These are phyloP conservation scores for Macrotyloma uniflorum DNA, from an alignment of 306 rosid genomes.

Conservation along the genomic window DNA sequence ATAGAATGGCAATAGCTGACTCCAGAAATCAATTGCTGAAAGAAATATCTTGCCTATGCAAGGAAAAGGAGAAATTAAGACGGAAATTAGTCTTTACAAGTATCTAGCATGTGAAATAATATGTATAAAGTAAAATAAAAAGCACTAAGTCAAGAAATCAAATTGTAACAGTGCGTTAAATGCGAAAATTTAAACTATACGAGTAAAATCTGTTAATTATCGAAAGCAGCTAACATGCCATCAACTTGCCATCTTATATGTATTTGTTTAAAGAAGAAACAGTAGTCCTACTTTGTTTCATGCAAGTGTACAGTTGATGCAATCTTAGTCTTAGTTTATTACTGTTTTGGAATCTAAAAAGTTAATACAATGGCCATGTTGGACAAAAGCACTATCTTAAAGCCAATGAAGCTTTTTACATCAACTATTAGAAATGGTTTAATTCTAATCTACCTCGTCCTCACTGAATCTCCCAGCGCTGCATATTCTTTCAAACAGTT, in stretches of 20 bases:
- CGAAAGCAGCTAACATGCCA: background rate
- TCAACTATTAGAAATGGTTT: background rate
- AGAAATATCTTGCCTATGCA: slow-evolving; percentile 84
- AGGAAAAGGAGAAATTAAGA: slow-evolving; percentile 21
- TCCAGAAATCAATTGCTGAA: slow-evolving; percentile 94
- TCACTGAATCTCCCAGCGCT: slow-evolving; percentile 96
- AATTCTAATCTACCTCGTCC: slow-evolving; percentile 72
- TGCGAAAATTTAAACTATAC: background rate
- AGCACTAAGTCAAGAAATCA: background rate
- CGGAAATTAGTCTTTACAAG: background rate
- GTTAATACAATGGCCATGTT: slow-evolving; percentile 40
- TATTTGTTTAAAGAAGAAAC: slow-evolving; percentile 12
- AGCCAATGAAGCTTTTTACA: slow-evolving; percentile 18
- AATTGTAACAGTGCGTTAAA: background rate
- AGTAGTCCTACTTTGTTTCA: slow-evolving; percentile 16
- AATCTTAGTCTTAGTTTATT: background rate
- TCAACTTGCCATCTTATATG: no score
- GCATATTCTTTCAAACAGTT: slow-evolving; percentile 91
- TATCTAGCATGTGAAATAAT: slow-evolving; percentile 22
- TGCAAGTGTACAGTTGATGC: slow-evolving; percentile 17
- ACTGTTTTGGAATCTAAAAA: slow-evolving; percentile 34
- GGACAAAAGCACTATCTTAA: slow-evolving; percentile 43
- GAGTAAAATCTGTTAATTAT: no score
- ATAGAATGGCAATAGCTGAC: slow-evolving; percentile 95
- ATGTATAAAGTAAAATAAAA: background rate